Percentiles rank a stretch among this genome's conserved stretches.
Conservation (phyloP, 441 rosid genomes). For the Sinapis alba region DNA sequence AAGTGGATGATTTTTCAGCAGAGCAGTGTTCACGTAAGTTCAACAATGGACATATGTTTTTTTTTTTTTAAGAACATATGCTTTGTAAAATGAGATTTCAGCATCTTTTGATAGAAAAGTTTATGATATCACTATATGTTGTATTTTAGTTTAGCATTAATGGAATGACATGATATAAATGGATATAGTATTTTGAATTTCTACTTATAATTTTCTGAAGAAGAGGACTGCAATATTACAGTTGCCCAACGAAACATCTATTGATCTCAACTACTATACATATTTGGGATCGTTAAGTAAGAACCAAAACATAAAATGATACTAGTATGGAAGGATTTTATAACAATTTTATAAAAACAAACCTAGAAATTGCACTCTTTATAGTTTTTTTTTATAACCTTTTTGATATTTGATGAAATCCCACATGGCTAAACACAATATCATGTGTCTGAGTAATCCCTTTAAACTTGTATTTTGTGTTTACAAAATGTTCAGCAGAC, state of each 20-base stretch:
- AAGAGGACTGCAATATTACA: neutral
- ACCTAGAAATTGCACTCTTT: neutral
- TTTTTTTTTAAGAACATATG: no score
- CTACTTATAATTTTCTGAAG: neutral
- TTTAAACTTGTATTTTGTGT: no score
- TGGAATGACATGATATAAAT: neutral
- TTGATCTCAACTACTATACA: neutral
- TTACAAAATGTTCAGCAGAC: no score
- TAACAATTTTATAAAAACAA: neutral
- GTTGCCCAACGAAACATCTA: neutral
- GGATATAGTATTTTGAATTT: neutral
- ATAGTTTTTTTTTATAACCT: neutral
- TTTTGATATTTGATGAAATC: neutral
- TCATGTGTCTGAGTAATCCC: neutral
- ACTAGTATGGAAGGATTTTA: neutral
- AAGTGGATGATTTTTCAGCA: conserved; percentile 10
- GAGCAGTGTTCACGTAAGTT: neutral
- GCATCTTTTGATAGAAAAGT: neutral
- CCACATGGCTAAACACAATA: neutral
- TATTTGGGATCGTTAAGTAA: neutral
- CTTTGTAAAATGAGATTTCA: neutral
- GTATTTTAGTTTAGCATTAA: neutral
- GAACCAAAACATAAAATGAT: neutral
- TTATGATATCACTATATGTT: neutral
- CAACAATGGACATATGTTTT: neutral